Evolutionary conservation across 345 rosid genomes (phyloP).

Genomic region (Acer yangbiense): DNA sequence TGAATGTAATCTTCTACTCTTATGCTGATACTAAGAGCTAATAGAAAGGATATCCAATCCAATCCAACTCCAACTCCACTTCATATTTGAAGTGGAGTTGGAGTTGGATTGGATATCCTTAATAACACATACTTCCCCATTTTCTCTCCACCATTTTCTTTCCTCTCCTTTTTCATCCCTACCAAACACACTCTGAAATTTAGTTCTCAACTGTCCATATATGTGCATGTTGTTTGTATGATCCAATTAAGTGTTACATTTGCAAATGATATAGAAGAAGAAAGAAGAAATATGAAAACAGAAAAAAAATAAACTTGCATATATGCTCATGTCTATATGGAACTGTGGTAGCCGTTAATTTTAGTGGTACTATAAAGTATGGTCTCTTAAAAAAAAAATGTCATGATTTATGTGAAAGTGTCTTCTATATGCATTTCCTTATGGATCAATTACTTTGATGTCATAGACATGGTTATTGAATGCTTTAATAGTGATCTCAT

Average conservation of each 20-base stretch:
- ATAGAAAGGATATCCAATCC: too few relatives aligned
- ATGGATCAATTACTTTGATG: neutral
- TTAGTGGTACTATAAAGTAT: neutral
- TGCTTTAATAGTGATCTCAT: conserved; percentile 17
- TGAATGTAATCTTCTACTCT: too few relatives aligned
- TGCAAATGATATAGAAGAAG: too few relatives aligned
- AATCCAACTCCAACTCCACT: too few relatives aligned
- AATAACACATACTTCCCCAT: too few relatives aligned
- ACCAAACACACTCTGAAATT: neutral
- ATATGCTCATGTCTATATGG: neutral
- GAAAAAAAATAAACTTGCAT: neutral
- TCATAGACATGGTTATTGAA: neutral
- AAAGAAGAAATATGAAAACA: too few relatives aligned
- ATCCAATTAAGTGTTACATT: neutral
- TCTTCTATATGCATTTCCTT: neutral
- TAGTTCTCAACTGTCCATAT: neutral
- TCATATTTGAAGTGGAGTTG: too few relatives aligned
- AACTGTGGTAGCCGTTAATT: neutral
- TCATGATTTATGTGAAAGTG: neutral
- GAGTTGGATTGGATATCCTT: too few relatives aligned
- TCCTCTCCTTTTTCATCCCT: too few relatives aligned
- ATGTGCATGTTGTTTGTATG: neutral
- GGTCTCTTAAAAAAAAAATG: neutral
- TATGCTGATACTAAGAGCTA: too few relatives aligned
- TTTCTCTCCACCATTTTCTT: too few relatives aligned